Percentiles rank a stretch among this genome's conserved stretches.
Evolutionary conservation across 1,284 basidiomycete species (phyloP).

Genomic region (Cryptococcus hybrid): DNA sequence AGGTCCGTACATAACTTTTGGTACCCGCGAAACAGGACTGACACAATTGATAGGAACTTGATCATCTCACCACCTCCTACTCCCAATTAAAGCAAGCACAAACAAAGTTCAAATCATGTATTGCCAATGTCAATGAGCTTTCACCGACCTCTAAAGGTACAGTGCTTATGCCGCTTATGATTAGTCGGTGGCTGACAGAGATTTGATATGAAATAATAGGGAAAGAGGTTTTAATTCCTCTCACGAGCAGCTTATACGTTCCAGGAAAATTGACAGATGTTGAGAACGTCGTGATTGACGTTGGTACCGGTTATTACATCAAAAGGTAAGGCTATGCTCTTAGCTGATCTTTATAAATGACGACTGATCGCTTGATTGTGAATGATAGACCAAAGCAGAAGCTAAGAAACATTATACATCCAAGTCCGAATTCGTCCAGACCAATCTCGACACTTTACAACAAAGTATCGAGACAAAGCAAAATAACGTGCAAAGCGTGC

Average conservation of each 20-base stretch:
- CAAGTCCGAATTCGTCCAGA: constrained; percentile 74
- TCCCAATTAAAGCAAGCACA: constrained; percentile 90
- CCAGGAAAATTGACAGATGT: constrained; percentile 82
- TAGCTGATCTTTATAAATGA: background rate
- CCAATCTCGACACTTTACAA: constrained; percentile 77
- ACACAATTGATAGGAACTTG: constrained; percentile 68
- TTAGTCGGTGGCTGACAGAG: too few relatives aligned
- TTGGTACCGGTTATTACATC: constrained; percentile 96
- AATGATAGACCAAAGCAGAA: constrained; percentile 67
- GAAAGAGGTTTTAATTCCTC: constrained; percentile 77
- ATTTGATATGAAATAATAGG: too few relatives aligned
- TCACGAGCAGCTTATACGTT: constrained; percentile 93
- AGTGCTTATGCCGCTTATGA: constrained; percentile 21
- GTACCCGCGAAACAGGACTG: background rate
- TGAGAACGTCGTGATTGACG: constrained; percentile 87
- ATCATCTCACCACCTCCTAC: constrained; percentile 88
- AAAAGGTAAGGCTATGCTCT: constrained; percentile 67
- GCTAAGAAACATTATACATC: constrained; percentile 72
- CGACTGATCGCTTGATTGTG: background rate
- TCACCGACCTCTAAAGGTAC: constrained; percentile 70
- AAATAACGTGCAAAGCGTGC: constrained; percentile 74
- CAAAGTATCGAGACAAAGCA: constrained; percentile 84
- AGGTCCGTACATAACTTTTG: constrained; percentile 55
- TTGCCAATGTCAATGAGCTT: constrained; percentile 74
- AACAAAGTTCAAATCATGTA: constrained; percentile 83